Evolutionary conservation across 441 rosid species (phyloP).

Genomic region (Populus trichocarpa): DNA sequence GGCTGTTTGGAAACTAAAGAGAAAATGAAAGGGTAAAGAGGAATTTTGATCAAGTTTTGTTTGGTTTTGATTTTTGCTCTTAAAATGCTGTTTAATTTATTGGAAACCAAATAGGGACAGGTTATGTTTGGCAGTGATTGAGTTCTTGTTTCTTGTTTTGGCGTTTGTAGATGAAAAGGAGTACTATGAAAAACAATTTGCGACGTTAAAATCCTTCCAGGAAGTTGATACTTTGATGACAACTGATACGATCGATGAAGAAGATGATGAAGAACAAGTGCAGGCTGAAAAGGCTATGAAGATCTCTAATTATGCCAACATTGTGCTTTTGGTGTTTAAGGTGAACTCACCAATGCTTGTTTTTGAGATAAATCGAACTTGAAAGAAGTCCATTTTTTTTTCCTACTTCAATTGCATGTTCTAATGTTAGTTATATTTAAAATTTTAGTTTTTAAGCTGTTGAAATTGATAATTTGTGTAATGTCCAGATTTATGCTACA

Average conservation of each 20-base stretch:
- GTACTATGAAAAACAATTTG: constrained; percentile 68
- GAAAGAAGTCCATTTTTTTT: neutral
- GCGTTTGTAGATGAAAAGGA: constrained; percentile 52
- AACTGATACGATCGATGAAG: constrained; percentile 27
- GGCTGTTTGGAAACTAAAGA: neutral
- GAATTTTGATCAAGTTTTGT: neutral
- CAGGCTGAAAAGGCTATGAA: constrained; percentile 70
- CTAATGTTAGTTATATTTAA: neutral
- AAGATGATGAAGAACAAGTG: constrained; percentile 34
- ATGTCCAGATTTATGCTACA: constrained; percentile 67
- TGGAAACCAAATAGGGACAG: neutral
- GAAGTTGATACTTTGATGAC: constrained; percentile 53
- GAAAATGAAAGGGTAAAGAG: neutral
- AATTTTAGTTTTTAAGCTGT: neutral
- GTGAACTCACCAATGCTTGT: constrained; percentile 20
- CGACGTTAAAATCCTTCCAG: constrained; percentile 67
- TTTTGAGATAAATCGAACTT: neutral
- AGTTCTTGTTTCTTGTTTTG: neutral
- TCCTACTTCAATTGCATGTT: neutral
- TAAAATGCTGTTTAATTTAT: too few species aligned
- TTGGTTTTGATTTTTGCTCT: neutral
- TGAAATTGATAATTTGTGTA: neutral
- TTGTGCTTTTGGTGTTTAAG: constrained; percentile 64
- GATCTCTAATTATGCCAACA: constrained; percentile 71
- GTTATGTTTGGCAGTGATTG: neutral